A percentile compares a stretch with the other conserved stretches of the same genome.
phyloP scores from a whole-genome alignment of 176 grass and related monocot genomes.

The Zizania latifolia region DNA sequence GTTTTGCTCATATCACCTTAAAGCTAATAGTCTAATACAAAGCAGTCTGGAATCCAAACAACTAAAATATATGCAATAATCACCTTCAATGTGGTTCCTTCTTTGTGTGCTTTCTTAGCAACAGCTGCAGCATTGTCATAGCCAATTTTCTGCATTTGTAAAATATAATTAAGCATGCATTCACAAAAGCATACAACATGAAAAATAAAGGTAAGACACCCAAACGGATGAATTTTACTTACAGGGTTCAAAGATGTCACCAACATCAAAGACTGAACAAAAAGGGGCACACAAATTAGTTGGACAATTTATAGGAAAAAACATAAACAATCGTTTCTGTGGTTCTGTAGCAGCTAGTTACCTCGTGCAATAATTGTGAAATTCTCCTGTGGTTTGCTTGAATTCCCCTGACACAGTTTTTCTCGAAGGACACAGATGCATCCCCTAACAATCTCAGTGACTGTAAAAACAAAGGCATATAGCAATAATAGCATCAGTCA shows the following conservation, averaged over 20 bases:
- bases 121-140: constrained; percentile 95
- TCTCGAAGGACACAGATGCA: constrained; percentile 84
- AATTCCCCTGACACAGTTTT: constrained; percentile 96
- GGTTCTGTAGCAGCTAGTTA: constrained; percentile 24
- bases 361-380: constrained; percentile 88
- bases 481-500: neutral
- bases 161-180: constrained; percentile 15
- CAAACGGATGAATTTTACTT: constrained; percentile 39
- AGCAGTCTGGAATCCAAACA: neutral
- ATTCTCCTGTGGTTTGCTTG: constrained; percentile 90
- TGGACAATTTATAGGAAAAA: neutral
- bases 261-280: constrained; percentile 86
- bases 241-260: constrained; percentile 97
- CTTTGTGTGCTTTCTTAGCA: constrained; percentile 99
- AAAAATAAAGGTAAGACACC: constrained; percentile 14
- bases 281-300: constrained; percentile 24
- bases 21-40: neutral
- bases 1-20: neutral
- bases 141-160: constrained; percentile 82
- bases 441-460: constrained; percentile 88
- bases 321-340: neutral
- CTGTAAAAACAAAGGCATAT: constrained; percentile 27
- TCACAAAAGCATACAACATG: neutral
- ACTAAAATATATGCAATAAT: constrained; percentile 29
- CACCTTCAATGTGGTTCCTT: constrained; percentile 97